Evolutionary conservation across 2,329 filamentous ascomycete species (phyloP).

Genomic region (Fusarium euwallaceae): DNA sequence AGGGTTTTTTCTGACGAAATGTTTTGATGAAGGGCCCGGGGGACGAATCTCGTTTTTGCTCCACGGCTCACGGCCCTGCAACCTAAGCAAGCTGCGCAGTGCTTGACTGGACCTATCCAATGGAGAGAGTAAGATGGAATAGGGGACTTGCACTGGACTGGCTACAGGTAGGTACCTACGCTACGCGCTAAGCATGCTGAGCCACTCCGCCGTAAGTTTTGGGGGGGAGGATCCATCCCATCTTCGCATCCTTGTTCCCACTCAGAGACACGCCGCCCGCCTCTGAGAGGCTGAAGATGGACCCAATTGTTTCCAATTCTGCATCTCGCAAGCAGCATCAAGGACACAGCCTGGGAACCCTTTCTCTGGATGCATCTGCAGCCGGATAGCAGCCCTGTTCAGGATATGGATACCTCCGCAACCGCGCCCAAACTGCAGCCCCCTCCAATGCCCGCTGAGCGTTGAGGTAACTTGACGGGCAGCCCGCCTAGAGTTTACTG

Average conservation of each 20-base stretch:
- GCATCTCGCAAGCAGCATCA: constrained; percentile 12
- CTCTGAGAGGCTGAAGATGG: constrained; percentile 27
- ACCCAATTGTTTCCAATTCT: constrained; percentile 7
- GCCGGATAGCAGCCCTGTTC: background rate
- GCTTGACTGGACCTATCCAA: constrained; percentile 9
- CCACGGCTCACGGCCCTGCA: constrained; percentile 41
- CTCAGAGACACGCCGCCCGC: constrained; percentile 24
- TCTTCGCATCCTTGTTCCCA: constrained; percentile 38
- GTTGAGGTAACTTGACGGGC: constrained; percentile 13
- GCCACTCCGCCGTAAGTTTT: constrained; percentile 47
- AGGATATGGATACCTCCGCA: background rate
- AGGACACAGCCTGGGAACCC: constrained; percentile 9
- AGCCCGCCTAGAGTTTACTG: constrained; percentile 32
- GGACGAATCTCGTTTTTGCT: constrained; percentile 45
- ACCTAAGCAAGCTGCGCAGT: constrained; percentile 21
- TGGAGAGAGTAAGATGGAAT: constrained; percentile 39
- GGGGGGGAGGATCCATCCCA: constrained; percentile 43
- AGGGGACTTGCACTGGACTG: constrained; percentile 41
- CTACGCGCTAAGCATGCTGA: constrained; percentile 48
- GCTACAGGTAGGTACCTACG: background rate
- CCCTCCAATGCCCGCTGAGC: constrained; percentile 16
- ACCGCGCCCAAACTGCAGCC: constrained; percentile 4
- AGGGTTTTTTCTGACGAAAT: constrained; percentile 44
- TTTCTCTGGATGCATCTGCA: background rate
- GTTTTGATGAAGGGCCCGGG: constrained; percentile 47